These are phyloP conservation scores for Aspergillus versicolor DNA, from an alignment of 2,329 filamentous ascomycete species.

Conservation along the genomic window DNA sequence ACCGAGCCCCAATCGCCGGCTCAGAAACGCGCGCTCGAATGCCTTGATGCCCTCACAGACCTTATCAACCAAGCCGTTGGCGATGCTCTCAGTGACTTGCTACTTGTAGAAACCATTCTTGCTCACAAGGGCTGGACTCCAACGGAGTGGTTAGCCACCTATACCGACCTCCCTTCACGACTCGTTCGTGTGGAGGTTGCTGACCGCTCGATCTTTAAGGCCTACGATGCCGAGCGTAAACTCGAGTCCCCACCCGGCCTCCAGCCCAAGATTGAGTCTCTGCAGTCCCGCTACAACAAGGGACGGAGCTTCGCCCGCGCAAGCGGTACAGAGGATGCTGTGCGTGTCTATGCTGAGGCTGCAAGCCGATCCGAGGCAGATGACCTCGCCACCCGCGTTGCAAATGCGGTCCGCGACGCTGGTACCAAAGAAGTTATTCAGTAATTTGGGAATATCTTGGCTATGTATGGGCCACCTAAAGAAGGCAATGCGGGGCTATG, in stretches of 20 bases:
- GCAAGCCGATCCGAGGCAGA: conserved; percentile 86
- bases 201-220: conserved; percentile 85
- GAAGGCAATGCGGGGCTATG: not conserved
- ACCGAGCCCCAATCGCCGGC: conserved; percentile 86
- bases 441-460: conserved; percentile 2
- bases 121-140: conserved; percentile 91
- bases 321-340: conserved; percentile 92
- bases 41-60: conserved; percentile 77
- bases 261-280: conserved; percentile 81
- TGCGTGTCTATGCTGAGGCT: conserved; percentile 93
- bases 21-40: conserved; percentile 85
- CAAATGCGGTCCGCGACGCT: conserved; percentile 67
- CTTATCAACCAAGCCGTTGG: conserved; percentile 98
- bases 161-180: conserved; percentile 90
- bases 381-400: conserved; percentile 82
- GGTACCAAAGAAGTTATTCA: conserved; percentile 32
- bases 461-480: not conserved
- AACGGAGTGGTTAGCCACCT: conserved; percentile 88
- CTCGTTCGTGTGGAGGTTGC: conserved; percentile 89
- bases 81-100: conserved; percentile 91
- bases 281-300: conserved; percentile 86
- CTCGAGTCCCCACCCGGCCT: conserved; percentile 75
- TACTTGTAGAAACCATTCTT: conserved; percentile 92
- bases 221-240: conserved; percentile 87
- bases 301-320: conserved; percentile 89